Percentiles rank a stretch among this genome's conserved stretches.
phyloP scores from a whole-genome alignment of 768 basidiomycete genomes.

The Boletus coccyginus region DNA sequence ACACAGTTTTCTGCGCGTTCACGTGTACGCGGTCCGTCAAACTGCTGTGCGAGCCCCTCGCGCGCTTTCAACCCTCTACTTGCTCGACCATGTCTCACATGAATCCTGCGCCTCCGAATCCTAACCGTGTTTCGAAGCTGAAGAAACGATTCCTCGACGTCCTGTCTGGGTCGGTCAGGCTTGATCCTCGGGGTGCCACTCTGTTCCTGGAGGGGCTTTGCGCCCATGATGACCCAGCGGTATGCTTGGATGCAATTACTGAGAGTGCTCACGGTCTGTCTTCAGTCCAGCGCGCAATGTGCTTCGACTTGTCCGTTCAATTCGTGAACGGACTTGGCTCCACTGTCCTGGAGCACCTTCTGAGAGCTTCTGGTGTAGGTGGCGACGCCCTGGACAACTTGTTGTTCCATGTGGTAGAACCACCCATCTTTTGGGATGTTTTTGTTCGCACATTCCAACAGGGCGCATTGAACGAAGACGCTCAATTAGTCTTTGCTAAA shows the following conservation, averaged over 20 bases:
- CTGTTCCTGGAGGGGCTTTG: conserved; percentile 49
- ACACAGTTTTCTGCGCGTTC: too few relatives aligned
- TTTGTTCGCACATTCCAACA: conserved; percentile 34
- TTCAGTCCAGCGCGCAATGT: conserved; percentile 41
- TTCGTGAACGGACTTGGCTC: conserved; percentile 45
- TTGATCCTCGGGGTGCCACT: conserved; percentile 20
- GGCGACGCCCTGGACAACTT: conserved; percentile 42
- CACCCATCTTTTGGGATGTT: conserved; percentile 48
- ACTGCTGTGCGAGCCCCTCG: neutral
- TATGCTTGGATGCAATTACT: conserved; percentile 38
- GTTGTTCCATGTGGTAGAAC: conserved; percentile 43
- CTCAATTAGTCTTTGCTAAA: conserved; percentile 43
- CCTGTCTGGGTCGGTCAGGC: conserved; percentile 24
- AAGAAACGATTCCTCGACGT: conserved; percentile 35
- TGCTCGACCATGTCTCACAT: neutral
- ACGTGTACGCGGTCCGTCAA: too few relatives aligned
- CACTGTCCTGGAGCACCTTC: conserved; percentile 38
- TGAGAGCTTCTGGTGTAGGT: conserved; percentile 37
- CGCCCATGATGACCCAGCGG: conserved; percentile 36
- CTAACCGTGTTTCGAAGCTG: conserved; percentile 18
- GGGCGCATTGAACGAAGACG: conserved; percentile 30
- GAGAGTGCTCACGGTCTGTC: conserved; percentile 36
- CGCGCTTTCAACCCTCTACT: neutral
- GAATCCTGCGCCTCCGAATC: neutral
- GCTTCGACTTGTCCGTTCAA: conserved; percentile 30